Evolutionary conservation across 2,329 filamentous ascomycete genomes (phyloP), one percentile per base, ranked within the genome.

Genomic region (Neofusicoccum sp.): DNA sequence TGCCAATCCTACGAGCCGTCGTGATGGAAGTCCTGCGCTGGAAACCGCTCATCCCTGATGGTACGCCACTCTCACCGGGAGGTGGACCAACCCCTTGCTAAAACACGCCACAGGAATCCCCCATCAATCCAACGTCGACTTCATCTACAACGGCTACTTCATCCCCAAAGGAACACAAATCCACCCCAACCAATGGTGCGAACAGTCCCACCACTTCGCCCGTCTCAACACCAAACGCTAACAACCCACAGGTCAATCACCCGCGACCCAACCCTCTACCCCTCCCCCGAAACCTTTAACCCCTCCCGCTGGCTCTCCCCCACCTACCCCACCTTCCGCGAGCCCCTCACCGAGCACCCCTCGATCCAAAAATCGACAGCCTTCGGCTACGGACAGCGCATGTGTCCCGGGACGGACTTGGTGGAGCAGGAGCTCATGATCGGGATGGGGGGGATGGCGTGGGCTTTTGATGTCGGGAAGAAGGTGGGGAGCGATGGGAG

Each of bases 341-440:
- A 63, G 30, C 65, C 65, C 1, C 16, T 67, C 2, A 62, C 58
- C 0, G 47, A 59, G 20, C 64, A 60, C 20, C 66, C 64, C 1
- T 64, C 58, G 24, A 53, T 62, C 5, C 58, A 61, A 24, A 61
- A 62, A 6, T 66, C 58, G 45, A 51, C 64, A 14, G 38, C 58
- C 3, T 82, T 82, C 54, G 82, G 78, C 0, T 83, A 81, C 64
- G 82, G 82, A 0, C 73, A 80, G 1, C 73, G 82, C 24, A 76
- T 81, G 2, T 79, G 77, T 24, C 65, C 66, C 26, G 66, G 66
- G 0, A 63, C 56, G 34, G 65, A 67, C 16, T 54, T 67, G n/a
- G 63, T 60, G 12, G 66, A 67, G 43, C 61, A 61, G 5, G 47
- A 43, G n/a, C 24, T 67, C 9, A n/a, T 56, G 9, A 57, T 65